A percentile compares a stretch with the other conserved stretches of the same genome.
phyloP scores from a whole-genome alignment of 2,329 filamentous ascomycete species.

The Trichophyton simii region DNA sequence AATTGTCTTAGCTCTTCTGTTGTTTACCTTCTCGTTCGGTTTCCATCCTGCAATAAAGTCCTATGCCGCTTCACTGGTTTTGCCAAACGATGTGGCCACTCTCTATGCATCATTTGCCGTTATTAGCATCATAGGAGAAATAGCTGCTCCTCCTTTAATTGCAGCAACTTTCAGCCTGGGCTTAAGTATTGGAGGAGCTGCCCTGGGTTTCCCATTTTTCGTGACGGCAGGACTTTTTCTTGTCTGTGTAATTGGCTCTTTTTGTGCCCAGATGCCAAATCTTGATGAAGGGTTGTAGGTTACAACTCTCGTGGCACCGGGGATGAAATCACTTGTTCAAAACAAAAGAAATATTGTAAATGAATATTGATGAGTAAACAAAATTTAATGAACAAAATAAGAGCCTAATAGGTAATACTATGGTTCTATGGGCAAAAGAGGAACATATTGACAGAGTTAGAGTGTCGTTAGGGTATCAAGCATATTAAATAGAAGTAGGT shows the following conservation, averaged over 20 bases:
- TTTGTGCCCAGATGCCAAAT: not conserved
- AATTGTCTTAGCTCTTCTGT: not conserved
- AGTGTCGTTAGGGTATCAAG: not conserved
- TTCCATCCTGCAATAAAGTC: constrained; percentile 2
- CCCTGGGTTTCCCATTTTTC: not conserved
- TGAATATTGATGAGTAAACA: not conserved
- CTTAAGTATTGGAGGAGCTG: not conserved
- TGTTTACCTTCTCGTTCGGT: constrained; percentile 1
- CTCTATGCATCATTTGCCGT: constrained; percentile 2
- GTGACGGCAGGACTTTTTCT: not conserved
- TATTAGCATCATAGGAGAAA: not conserved
- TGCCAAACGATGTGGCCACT: not conserved
- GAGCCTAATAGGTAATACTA: not conserved
- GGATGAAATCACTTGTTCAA: not conserved
- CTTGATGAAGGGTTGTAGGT: not conserved
- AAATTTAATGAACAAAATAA: not conserved
- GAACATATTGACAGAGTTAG: not conserved
- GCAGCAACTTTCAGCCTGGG: constrained; percentile 2
- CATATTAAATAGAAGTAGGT: not conserved
- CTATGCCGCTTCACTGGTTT: constrained; percentile 1
- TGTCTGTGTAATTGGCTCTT: not conserved
- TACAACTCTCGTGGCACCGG: not conserved
- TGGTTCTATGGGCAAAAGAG: not conserved
- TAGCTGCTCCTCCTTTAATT: not conserved
- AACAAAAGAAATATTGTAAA: not conserved